phyloP scores from a whole-genome alignment of 163 green algal species.

The Chlorella variabilis region DNA sequence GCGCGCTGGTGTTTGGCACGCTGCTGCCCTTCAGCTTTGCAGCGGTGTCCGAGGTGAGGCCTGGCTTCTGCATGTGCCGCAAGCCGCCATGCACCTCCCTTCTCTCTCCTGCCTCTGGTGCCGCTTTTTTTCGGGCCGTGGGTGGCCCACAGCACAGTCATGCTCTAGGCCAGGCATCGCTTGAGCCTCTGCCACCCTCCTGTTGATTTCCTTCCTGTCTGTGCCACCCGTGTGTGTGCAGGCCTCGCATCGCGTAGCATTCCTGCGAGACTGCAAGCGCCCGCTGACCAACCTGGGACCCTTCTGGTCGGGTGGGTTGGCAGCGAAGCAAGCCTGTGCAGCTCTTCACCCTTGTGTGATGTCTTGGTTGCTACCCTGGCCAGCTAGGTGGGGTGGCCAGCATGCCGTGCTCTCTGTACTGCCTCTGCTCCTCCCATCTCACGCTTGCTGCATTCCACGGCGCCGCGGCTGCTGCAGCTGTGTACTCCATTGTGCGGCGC shows the following conservation, averaged over 20 bases:
- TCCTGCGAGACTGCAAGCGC: constrained; percentile 35
- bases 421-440: not conserved
- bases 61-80: not conserved
- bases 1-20: not conserved
- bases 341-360: not conserved
- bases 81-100: no score
- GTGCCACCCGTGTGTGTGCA: not conserved
- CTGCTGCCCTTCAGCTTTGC: constrained; percentile 14
- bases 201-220: not conserved
- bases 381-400: no score
- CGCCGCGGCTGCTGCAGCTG: not conserved
- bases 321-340: not conserved
- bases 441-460: no score
- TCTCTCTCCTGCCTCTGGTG: no score
- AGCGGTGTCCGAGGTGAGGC: constrained; percentile 13
- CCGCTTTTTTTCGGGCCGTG: no score
- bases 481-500: constrained; percentile 4
- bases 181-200: not conserved
- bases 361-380: no score
- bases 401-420: not conserved
- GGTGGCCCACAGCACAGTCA: no score
- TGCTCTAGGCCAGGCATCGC: no score
- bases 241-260: constrained; percentile 15
- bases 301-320: constrained; percentile 24
- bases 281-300: constrained; percentile 28